These are phyloP conservation scores for Blakeslea trispora DNA, from an alignment of 371 early-diverging fungal species.

Conservation along the genomic window DNA sequence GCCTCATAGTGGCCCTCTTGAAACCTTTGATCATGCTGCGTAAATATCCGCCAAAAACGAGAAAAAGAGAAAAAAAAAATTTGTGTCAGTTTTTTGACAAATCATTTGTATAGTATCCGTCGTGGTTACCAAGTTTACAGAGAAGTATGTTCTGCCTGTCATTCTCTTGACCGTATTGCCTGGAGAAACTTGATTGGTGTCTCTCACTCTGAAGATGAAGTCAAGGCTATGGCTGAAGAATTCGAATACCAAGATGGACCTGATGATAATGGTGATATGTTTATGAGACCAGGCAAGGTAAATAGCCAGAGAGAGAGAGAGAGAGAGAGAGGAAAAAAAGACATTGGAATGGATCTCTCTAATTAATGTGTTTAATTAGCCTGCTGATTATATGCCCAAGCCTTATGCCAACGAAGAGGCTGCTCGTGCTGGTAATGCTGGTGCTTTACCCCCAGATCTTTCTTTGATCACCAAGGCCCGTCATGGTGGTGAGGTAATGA, in stretches of 20 bases:
- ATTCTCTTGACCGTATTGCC: constrained; percentile 91
- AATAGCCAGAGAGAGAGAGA: too few relatives aligned
- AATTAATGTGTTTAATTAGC: constrained; percentile 51
- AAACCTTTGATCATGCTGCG: constrained; percentile 94
- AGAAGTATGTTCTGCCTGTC: constrained; percentile 97
- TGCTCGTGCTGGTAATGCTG: constrained; percentile 95
- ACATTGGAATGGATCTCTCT: too few relatives aligned
- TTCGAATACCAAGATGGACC: constrained; percentile 93
- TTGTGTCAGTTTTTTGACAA: constrained; percentile 3
- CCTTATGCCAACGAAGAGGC: constrained; percentile 98
- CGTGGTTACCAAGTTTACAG: constrained; percentile 98
- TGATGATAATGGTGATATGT: constrained; percentile 92
- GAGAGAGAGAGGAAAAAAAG: too few relatives aligned
- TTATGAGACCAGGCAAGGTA: constrained; percentile 94
- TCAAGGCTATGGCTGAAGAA: constrained; percentile 93
- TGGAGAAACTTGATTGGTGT: constrained; percentile 95
- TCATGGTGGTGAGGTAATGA: constrained; percentile 85
- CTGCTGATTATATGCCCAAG: constrained; percentile 89
- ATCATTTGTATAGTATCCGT: constrained; percentile 68
- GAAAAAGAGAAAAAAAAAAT: background rate
- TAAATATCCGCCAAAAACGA: constrained; percentile 44
- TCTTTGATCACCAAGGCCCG: constrained; percentile 95
- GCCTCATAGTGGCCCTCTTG: constrained; percentile 79
- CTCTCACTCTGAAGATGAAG: constrained; percentile 91
- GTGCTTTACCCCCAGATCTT: constrained; percentile 96